These are phyloP conservation scores for Fusarium sp. DNA, from an alignment of 2,329 filamentous ascomycete species.

Conservation along the genomic window DNA sequence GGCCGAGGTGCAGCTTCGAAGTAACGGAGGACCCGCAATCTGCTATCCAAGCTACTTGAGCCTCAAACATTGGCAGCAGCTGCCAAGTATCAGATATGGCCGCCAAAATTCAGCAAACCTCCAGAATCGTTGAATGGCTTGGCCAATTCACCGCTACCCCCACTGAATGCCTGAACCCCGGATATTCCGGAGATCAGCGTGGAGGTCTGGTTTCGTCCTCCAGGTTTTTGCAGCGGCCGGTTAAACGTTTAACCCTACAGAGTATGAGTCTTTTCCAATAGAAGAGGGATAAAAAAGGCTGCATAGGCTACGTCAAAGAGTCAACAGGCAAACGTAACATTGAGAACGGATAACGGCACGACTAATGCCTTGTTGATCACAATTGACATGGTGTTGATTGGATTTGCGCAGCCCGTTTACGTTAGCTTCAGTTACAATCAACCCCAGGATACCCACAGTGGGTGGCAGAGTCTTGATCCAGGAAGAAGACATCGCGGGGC, in stretches of 20 bases:
- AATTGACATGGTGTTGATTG: neutral
- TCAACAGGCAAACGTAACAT: neutral
- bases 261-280: conserved; percentile 19
- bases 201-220: conserved; percentile 1
- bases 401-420: neutral
- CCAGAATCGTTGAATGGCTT: too few species aligned
- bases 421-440: neutral
- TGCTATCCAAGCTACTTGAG: conserved; percentile 8
- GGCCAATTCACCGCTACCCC: neutral
- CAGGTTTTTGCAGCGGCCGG: conserved; percentile 3
- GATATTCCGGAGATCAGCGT: conserved; percentile 19
- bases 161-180: conserved; percentile 13
- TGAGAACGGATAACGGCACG: conserved; percentile 25
- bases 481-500: conserved; percentile 4
- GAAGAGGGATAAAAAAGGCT: conserved; percentile 25
- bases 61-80: conserved; percentile 14
- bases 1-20: too few species aligned
- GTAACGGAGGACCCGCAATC: too few species aligned
- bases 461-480: conserved; percentile 25
- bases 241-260: conserved; percentile 22
- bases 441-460: conserved; percentile 8
- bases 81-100: conserved; percentile 6
- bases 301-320: conserved; percentile 9
- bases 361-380: neutral
- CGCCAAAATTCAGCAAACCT: neutral